These are phyloP conservation scores for Apiotrichum gracile DNA, from an alignment of 1,284 basidiomycete species.

Conservation along the genomic window DNA sequence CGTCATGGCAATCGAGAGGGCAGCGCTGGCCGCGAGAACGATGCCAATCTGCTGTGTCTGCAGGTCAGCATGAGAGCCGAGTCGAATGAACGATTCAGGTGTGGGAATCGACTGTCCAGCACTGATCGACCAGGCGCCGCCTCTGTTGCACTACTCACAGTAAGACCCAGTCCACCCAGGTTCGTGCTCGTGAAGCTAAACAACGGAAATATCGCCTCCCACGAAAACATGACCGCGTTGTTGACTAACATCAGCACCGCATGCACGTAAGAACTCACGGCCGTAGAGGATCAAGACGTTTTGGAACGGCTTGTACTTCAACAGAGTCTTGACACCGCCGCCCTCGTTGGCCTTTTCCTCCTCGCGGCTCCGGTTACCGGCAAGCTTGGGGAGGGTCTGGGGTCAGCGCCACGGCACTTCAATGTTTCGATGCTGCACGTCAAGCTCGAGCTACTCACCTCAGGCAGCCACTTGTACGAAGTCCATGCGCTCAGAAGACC, in stretches of 20 bases:
- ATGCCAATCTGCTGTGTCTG: conserved; percentile 34
- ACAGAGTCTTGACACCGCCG: conserved; percentile 18
- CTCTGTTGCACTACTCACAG: too few species aligned
- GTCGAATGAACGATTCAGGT: too few species aligned
- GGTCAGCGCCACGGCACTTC: not conserved
- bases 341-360: conserved; percentile 8
- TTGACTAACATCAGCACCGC: conserved; percentile 17
- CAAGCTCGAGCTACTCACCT: conserved; percentile 17
- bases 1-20: conserved; percentile 35
- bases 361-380: not conserved
- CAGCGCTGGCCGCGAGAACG: conserved; percentile 29
- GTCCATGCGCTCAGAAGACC: conserved; percentile 19
- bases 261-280: conserved; percentile 15
- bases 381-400: conserved; percentile 11
- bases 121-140: too few species aligned
- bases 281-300: conserved; percentile 30
- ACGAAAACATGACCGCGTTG: conserved; percentile 31
- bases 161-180: conserved; percentile 32
- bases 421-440: too few species aligned
- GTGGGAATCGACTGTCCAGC: too few species aligned
- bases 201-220: conserved; percentile 37
- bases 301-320: conserved; percentile 24
- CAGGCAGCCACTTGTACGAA: conserved; percentile 27
- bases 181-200: conserved; percentile 32
- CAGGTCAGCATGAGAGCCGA: not conserved